Evolutionary conservation across 768 basidiomycete genomes (phyloP), one percentile per base, ranked within the genome.

Genomic region (Phanerodontia chrysosporium): DNA sequence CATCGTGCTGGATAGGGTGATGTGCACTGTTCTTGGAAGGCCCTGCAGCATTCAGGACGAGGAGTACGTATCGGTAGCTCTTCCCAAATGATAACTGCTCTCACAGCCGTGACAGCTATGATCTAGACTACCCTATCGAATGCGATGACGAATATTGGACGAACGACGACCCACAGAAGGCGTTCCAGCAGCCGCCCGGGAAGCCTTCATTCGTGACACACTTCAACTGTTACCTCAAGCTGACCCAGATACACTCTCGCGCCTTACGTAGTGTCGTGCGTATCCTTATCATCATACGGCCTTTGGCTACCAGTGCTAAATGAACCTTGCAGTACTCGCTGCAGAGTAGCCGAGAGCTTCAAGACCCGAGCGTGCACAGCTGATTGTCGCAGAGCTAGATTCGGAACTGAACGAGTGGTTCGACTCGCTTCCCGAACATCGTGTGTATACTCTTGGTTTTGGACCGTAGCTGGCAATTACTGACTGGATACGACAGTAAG

Each of bases 111-210:
- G 4, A 42, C 39, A 89, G 88, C 65, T 84, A 87, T 62, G 89
- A 92, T 62, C 73, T 86, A 3, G 88, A 89, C 44, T 72, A 82
- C 14, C 55, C 61, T 5, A 46, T 60, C 1, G 89, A 92, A 68
- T 85, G 92, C 9, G 90, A 95, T 61, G 86, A 87, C 61, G 82
- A 86, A 58, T 92, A 83, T 65, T 93, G 90, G 90, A 78, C 83
- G 9, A 72, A 71, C 39, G 72, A 74, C 32, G 83, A 85, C 58
- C 81, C 81, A 0, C 73, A 75, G 1, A 72, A 77, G 44, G 78
- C 76, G 13, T 89, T 88, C 68, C 72, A 79, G 53, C 89, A 90
- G 66, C 90, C 89, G 1, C 64, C 73, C 6, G 77, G 74, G 7
- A 82, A 78, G 65, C 82, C 84, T 0, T 85, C 84, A 1, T 68